Evolutionary conservation across 768 basidiomycete genomes (phyloP), one percentile per base, ranked within the genome.

Genomic region (Asterophora parasitica): DNA sequence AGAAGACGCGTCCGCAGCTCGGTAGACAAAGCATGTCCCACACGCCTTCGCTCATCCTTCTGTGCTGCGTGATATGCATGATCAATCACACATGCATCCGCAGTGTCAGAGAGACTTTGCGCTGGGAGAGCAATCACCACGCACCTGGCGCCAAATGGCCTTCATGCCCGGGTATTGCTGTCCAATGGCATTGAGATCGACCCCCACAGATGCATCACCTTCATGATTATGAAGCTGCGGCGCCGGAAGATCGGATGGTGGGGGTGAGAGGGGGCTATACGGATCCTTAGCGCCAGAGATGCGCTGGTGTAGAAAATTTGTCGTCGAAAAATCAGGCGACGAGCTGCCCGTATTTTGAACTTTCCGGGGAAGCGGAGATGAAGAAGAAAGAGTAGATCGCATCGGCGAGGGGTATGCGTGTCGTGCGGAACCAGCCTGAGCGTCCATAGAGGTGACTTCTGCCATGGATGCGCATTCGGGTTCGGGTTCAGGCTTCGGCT

Each of bases 1-100:
- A 48, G 32, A 47, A 56, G 6, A 60, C 57, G 12, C 42, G 46
- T 17, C 58, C 58, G 44, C 58, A 58, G 30, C 58, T 60, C 27
- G 53, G 54, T 1, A 58, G 41, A 2, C 39, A 39, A 32, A 60
- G 43, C 11, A 58, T 13, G 2, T 51, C 50, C 58, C 58, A 60
- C 10, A 51, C 35, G 1, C 48, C 46, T 11, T 52, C 52, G 33
- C 46, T 45, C 17, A 17, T 20, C 39, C 46, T 49, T 38, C 58
- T 50, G 27, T 50, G 56, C 58, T 60, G 47, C 44, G 53, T 33
- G 28, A 13, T 34, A 35, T 23, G 23, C 23, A 27, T 30, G 20
- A 20, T 11, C 34, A 39, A 8, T 11, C 5, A 16, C 3, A 12
- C 27, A 15, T 23, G 39, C 7, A 23, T 8, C 5, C 11, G 13